These are phyloP conservation scores for Starmerella davenportii DNA, from an alignment of 805 yeast genomes.

Conservation along the genomic window DNA sequence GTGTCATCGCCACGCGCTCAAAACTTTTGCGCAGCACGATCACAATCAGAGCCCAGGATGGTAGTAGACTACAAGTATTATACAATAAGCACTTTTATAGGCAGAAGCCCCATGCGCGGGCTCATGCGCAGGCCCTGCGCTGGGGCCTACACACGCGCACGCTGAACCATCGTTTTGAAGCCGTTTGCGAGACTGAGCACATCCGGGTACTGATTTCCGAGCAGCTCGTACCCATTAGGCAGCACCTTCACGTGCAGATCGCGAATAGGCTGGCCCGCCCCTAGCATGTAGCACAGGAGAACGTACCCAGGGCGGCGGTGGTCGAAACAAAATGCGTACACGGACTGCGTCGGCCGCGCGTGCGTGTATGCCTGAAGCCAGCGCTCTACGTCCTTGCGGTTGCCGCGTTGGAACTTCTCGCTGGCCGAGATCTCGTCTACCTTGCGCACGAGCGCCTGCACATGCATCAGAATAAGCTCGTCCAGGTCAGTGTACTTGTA, in stretches of 20 bases:
- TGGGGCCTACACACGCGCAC: slow-evolving; percentile 5
- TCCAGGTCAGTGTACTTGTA: slow-evolving; percentile 71
- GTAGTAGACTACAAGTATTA: too few relatives aligned
- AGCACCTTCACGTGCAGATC: slow-evolving; percentile 86
- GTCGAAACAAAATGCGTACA: slow-evolving; percentile 80
- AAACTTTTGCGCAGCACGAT: too few relatives aligned
- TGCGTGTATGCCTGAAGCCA: slow-evolving; percentile 79
- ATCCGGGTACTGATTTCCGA: slow-evolving; percentile 71
- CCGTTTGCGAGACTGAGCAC: slow-evolving; percentile 84
- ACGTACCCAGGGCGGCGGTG: slow-evolving; percentile 91
- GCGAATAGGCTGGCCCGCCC: slow-evolving; percentile 29
- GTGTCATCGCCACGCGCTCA: too few relatives aligned
- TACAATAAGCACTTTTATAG: too few relatives aligned
- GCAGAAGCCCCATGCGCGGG: too few relatives aligned
- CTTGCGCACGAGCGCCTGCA: slow-evolving; percentile 64
- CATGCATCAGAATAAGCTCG: slow-evolving; percentile 74
- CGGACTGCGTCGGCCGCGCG: slow-evolving; percentile 79
- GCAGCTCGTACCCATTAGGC: slow-evolving; percentile 68
- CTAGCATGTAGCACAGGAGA: slow-evolving; percentile 67
- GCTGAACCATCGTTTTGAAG: slow-evolving; percentile 44
- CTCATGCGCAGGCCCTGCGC: too few relatives aligned
- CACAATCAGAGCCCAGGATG: too few relatives aligned
- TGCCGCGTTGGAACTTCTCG: slow-evolving; percentile 76
- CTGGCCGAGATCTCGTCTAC: slow-evolving; percentile 69
- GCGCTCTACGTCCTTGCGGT: slow-evolving; percentile 58